Percentiles rank a stretch among this genome's conserved stretches.
phyloP scores from a whole-genome alignment of 1,284 basidiomycete genomes.

The Ustanciosporium gigantosporum region DNA sequence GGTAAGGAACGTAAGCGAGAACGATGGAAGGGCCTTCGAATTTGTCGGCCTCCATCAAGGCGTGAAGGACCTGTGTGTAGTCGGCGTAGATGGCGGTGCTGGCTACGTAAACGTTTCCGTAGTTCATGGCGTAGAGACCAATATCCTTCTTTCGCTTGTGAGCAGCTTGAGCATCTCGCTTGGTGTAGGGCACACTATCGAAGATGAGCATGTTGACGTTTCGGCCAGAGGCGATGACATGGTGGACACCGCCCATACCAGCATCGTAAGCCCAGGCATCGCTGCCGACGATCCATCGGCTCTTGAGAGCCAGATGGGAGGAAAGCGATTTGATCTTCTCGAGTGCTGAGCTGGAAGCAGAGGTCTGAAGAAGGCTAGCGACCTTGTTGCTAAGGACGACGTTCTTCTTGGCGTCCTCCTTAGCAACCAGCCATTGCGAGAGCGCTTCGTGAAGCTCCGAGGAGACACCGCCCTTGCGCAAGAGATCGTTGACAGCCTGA shows the following conservation, averaged over 20 bases:
- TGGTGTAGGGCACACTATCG: conserved; percentile 85
- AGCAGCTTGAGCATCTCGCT: conserved; percentile 64
- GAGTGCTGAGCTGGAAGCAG: conserved; percentile 63
- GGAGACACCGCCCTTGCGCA: conserved; percentile 37
- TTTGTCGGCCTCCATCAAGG: conserved; percentile 85
- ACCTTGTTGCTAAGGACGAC: conserved; percentile 38
- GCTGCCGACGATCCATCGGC: conserved; percentile 91
- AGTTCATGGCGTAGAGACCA: conserved; percentile 87
- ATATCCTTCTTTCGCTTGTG: conserved; percentile 61
- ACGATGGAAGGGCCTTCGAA: conserved; percentile 90
- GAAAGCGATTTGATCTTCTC: conserved; percentile 46
- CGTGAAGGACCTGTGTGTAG: conserved; percentile 90
- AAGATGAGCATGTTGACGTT: conserved; percentile 95
- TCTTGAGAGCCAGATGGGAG: conserved; percentile 41
- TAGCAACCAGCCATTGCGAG: conserved; percentile 41
- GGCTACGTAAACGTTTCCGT: conserved; percentile 93
- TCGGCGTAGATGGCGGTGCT: conserved; percentile 94
- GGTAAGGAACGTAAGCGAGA: conserved; percentile 91
- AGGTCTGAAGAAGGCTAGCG: conserved; percentile 66
- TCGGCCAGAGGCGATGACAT: conserved; percentile 84
- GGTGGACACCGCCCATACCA: conserved; percentile 93
- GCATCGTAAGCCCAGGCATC: conserved; percentile 98
- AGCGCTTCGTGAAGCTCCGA: conserved; percentile 48
- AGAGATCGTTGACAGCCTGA: conserved; percentile 44
- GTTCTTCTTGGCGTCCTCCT: conserved; percentile 40